A percentile compares a stretch with the other conserved stretches of the same genome.
phyloP scores from a whole-genome alignment of 306 rosid species.

The Cyclanthera cordifolia region DNA sequence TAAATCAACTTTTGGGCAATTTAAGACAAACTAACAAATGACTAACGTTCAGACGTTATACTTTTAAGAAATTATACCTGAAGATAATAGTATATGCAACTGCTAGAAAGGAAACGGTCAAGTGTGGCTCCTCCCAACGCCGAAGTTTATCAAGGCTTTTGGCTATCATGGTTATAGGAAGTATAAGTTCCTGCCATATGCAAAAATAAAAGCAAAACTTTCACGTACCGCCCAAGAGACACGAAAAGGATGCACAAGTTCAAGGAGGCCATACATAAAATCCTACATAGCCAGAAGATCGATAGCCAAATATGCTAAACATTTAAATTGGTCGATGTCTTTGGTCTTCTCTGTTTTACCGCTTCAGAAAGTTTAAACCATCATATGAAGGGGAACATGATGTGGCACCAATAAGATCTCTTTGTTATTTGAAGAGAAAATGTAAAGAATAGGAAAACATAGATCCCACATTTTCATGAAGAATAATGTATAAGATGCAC shows the following conservation, averaged over 20 bases:
- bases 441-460: not conserved
- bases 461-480: not conserved
- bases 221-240: not conserved
- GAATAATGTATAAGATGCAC: not conserved
- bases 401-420: not conserved
- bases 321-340: not conserved
- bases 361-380: not conserved
- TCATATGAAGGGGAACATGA: not conserved
- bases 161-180: slow-evolving; percentile 46
- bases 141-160: slow-evolving; percentile 63
- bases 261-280: slow-evolving; percentile 4
- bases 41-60: not conserved
- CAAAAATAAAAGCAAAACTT: slow-evolving; percentile 2
- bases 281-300: not conserved
- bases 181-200: slow-evolving; percentile 64
- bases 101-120: slow-evolving; percentile 70
- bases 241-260: not conserved
- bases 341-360: not conserved
- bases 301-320: not conserved
- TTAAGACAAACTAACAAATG: not conserved
- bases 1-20: not conserved
- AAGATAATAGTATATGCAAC: slow-evolving; percentile 48
- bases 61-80: slow-evolving; percentile 39
- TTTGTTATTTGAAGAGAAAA: not conserved
- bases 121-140: slow-evolving; percentile 79